phyloP scores from a whole-genome alignment of 306 rosid species.

The Pyrus pyrifolia region DNA sequence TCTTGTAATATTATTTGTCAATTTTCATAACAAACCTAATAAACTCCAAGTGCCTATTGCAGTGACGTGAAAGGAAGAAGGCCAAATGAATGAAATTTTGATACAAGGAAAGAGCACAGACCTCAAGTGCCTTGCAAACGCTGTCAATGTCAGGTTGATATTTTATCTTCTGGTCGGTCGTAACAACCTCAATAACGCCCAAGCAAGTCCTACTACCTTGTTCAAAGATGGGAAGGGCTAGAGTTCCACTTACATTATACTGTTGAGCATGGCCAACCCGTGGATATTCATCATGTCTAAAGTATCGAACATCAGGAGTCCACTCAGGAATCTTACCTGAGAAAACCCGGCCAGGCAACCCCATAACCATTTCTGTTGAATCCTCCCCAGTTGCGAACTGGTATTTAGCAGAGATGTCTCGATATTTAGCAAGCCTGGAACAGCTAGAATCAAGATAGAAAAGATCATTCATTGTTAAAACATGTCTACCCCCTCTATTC shows the following conservation, averaged over 20 bases:
- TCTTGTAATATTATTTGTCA: too few relatives aligned
- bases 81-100: not conserved
- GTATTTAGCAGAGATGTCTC: constrained; percentile 52
- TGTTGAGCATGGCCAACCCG: constrained; percentile 67
- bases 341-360: constrained; percentile 90
- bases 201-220: constrained; percentile 65
- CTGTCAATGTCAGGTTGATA: constrained; percentile 63
- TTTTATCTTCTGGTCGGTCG: constrained; percentile 57
- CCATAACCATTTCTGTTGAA: constrained; percentile 39
- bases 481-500: constrained; percentile 46
- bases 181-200: constrained; percentile 89
- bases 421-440: constrained; percentile 53
- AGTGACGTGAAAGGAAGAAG: constrained; percentile 1
- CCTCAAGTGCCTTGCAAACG: constrained; percentile 95
- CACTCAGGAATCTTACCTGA: constrained; percentile 79
- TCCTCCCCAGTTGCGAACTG: constrained; percentile 59
- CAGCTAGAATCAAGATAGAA: constrained; percentile 46
- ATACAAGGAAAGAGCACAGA: constrained; percentile 20
- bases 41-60: not conserved
- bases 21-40: not conserved
- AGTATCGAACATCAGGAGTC: constrained; percentile 91
- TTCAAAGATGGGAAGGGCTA: constrained; percentile 86
- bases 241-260: constrained; percentile 66
- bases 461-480: constrained; percentile 58
- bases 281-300: constrained; percentile 68